Percentiles rank a stretch among this genome's conserved stretches.
Evolutionary conservation across 1,139 yeast species (phyloP).

Genomic region (Sugiyamaella novakii): DNA sequence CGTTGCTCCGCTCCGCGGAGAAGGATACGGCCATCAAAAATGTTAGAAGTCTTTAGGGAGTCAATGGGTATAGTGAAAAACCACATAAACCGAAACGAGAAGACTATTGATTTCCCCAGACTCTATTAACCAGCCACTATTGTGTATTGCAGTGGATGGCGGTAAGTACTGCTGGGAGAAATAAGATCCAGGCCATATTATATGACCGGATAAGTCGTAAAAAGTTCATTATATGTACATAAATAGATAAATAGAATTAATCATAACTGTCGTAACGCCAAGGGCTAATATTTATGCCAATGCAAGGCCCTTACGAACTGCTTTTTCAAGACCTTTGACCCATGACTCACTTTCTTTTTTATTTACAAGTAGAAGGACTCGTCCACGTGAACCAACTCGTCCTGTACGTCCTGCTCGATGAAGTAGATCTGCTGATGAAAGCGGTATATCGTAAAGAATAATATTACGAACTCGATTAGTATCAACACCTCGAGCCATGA

Average conservation of each 20-base stretch:
- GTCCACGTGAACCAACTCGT: conserved; percentile 83
- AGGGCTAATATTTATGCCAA: conserved; percentile 20
- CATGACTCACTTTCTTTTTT: conserved; percentile 69
- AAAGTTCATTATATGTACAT: conserved; percentile 7
- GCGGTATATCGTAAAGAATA: conserved; percentile 81
- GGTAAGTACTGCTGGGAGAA: conserved; percentile 25
- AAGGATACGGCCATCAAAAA: no score
- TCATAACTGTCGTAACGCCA: neutral
- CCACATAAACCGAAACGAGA: conserved; percentile 29
- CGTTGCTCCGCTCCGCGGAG: no score
- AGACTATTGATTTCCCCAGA: conserved; percentile 29
- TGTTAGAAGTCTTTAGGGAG: conserved; percentile 25
- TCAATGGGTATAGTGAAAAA: conserved; percentile 3
- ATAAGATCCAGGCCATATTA: conserved; percentile 6
- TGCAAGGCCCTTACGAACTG: conserved; percentile 51
- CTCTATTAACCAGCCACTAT: conserved; percentile 24
- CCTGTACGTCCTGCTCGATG: conserved; percentile 97
- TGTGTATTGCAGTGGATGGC: conserved; percentile 25
- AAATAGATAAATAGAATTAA: neutral
- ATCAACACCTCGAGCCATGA: conserved; percentile 87
- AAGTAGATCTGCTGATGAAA: conserved; percentile 78
- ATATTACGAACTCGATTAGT: conserved; percentile 82
- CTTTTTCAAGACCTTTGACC: conserved; percentile 81
- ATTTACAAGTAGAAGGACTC: conserved; percentile 76
- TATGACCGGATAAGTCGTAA: conserved; percentile 14